These are phyloP conservation scores for Diaporthe destruens DNA, from an alignment of 2,329 filamentous ascomycete species.

Conservation along the genomic window DNA sequence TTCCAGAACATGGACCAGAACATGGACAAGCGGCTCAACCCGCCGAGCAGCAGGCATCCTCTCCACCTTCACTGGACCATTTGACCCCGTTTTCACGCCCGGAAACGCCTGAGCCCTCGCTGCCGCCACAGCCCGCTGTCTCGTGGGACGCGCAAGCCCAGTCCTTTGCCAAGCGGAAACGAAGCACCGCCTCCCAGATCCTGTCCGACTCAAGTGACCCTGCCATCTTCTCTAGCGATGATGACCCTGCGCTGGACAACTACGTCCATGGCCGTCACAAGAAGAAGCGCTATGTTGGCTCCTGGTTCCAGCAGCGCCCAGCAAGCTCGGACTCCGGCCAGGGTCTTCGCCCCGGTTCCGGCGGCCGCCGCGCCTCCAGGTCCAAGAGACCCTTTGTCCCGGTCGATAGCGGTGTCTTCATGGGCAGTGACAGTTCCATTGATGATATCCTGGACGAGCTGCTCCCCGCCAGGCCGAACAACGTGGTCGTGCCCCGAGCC, in stretches of 20 bases:
- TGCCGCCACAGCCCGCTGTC: conserved; percentile 55
- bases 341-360: conserved; percentile 11
- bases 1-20: not conserved
- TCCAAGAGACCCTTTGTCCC: conserved; percentile 67
- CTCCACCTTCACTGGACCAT: not conserved
- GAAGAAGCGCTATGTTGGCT: conserved; percentile 74
- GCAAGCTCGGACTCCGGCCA: conserved; percentile 45
- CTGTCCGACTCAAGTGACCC: conserved; percentile 77
- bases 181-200: conserved; percentile 50
- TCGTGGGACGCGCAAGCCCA: conserved; percentile 56
- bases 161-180: conserved; percentile 58
- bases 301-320: conserved; percentile 76
- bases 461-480: conserved; percentile 10
- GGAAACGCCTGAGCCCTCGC: conserved; percentile 51
- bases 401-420: conserved; percentile 76
- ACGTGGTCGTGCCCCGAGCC: conserved; percentile 2
- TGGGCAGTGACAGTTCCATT: conserved; percentile 69
- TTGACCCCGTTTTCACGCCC: conserved; percentile 50
- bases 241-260: conserved; percentile 75
- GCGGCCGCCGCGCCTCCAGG: conserved; percentile 45
- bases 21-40: not conserved
- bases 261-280: conserved; percentile 68
- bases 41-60: conserved; percentile 1
- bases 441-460: conserved; percentile 60
- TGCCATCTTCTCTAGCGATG: conserved; percentile 78